Base-by-base conservation (phyloP, 108 stramenopile species). In the Cyclotella kingstonii region DNA sequence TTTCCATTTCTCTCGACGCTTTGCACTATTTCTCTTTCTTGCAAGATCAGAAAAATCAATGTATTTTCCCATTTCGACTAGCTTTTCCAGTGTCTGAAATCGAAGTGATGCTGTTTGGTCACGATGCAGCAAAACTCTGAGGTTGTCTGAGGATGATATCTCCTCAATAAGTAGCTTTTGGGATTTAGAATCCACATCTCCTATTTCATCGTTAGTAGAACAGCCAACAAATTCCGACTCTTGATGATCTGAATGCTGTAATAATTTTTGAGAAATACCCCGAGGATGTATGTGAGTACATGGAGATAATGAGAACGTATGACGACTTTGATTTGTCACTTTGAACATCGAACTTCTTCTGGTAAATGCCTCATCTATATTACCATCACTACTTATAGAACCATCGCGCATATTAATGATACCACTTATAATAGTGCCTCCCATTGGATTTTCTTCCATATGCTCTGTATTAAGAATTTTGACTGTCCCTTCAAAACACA, bases 1-100 rank as follows among this genome's bases (percentile, higher is more conserved):
- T 28, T 65, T 60, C 73, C 64, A 74, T 42, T 66, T 74, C 53
- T 74, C 64, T 1, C 73, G 64, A 14, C 73, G 58, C 34, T 55
- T 43, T 11, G 64, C 73, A 9, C 46, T 48, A 27, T 66, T 74
- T n/a, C 65, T 47, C 27, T 66, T 74, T 27, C 64, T 41, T 21
- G 73, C 73, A 9, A 66, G 34, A 18, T 74, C 73, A 7, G 73
- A 48, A 41, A 74, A 74, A 41, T 74, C 73, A 40, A 74, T 34
- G 10, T 60, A 28, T 23, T 40, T 15, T 40, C 64, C 73, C 53
- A 74, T 46, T 30, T 74, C 73, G 2, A 66, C 65, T 1, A 74
- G 64, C 33, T 74, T 74, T 3, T 34, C 33, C 29, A 74, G 41
- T 14, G 73, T 60, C n/a, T 66, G 64, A 25, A 33, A n/a, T 2